Base-by-base conservation (phyloP, 352 stramenopile genomes). In the Phytopythium ostracodes region DNA sequence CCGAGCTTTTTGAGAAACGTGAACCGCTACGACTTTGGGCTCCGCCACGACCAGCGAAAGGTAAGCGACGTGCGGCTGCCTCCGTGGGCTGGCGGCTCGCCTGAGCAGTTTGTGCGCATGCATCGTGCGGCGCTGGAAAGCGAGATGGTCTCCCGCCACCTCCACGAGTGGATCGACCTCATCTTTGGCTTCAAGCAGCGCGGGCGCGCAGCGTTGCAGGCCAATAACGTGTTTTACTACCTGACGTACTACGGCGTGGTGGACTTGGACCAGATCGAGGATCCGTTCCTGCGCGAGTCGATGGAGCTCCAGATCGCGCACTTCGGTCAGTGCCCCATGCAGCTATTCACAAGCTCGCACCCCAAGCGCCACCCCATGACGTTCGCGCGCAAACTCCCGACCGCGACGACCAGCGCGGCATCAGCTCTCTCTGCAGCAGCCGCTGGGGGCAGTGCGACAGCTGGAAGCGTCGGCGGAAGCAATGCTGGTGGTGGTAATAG, bases 101-200 rank as follows among this genome's bases (percentile, higher is more conserved):
- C 96, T 2, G 89, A 98, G 63, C 81, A 98, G 36, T 99, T 99
- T 71, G 83, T 99, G 24, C 83, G 90, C 9, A 81, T 99, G 27
- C 96, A 97, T 70, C 96, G 96, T 12, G 84, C 92, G 29, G 97
- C 98, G 24, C 84, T 99, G 11, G 98, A 99, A 68, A 99, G 95
- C 71, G 97, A 99, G 24, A 89, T 98, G 66, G 98, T 99, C 0
- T 99, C 96, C 35, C 79, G 82, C 36, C 86, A 99, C 75, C 75
- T 99, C 24, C 96, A 99, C 72, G 76, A 91, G 63, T 99, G 98
- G 98, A 89, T 99, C 29, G 98, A 99, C 76, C 85, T 99, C 11
- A 97, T 99, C 24, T 99, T 99, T 76, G 98, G 98, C 11, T 99
- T 87, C 76, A 99, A 99, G 65, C 98, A 99, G 73, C 81, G 91